phyloP scores from a whole-genome alignment of 2,329 filamentous ascomycete species.

The Fusarium multiceps region DNA sequence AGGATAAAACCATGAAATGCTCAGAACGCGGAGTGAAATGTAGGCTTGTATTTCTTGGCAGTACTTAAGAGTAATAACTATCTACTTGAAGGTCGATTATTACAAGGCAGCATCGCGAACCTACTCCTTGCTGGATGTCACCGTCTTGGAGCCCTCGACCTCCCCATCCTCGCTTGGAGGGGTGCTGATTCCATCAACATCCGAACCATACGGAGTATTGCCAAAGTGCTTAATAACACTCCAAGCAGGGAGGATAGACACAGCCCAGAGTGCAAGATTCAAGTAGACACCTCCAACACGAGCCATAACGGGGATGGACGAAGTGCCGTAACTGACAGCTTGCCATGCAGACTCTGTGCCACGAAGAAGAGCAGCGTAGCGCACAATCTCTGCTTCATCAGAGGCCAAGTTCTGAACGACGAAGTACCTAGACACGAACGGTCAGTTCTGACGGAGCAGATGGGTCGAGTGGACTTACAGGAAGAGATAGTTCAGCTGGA shows the following conservation, averaged over 20 bases:
- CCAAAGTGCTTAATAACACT: slow-evolving; percentile 65
- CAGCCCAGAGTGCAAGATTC: slow-evolving; percentile 75
- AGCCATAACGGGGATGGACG: slow-evolving; percentile 70
- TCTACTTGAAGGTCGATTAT: not conserved
- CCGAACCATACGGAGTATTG: not conserved
- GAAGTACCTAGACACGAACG: slow-evolving; percentile 66
- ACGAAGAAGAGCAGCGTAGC: slow-evolving; percentile 74
- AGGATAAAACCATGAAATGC: not conserved
- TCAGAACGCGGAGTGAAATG: accelerated
- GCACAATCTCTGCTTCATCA: slow-evolving; percentile 71
- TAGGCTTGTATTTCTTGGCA: not conserved
- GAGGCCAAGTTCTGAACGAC: slow-evolving; percentile 73
- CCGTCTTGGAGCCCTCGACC: not conserved
- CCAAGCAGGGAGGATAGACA: slow-evolving; percentile 74
- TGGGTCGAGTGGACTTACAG: slow-evolving; percentile 57
- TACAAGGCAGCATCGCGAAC: not conserved
- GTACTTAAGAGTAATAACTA: no score
- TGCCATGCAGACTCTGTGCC: slow-evolving; percentile 80
- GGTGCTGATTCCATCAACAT: not conserved
- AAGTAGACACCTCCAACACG: slow-evolving; percentile 75
- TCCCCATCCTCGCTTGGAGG: not conserved
- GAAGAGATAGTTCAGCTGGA: slow-evolving; percentile 80
- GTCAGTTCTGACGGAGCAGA: not conserved
- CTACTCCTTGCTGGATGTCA: not conserved
- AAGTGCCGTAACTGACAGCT: slow-evolving; percentile 76